Evolutionary conservation across 352 stramenopile species (phyloP), one percentile per base, ranked within the genome.

Genomic region (Phytophthora kernoviae): DNA sequence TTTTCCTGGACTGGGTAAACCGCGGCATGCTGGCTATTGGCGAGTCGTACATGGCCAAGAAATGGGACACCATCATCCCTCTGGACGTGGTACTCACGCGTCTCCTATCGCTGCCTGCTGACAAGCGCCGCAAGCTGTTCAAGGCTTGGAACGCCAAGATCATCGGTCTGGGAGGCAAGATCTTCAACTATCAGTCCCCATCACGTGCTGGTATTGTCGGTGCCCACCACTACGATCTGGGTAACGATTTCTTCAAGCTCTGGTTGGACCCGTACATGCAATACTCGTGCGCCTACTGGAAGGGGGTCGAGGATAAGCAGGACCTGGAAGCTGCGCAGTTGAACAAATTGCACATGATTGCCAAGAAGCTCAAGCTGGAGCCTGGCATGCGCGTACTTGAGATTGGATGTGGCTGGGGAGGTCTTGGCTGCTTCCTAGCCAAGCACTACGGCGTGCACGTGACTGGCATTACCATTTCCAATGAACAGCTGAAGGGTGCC

Each of bases 231-330:
- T 94, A 94, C 70, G 85, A 94, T 63, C 77, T 94, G 32, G 85
- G 85, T 54, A 94, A 94, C 70, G 85, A 94, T 63, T 94, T 94
- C 48, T 94, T 93, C 77, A 90, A 93, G 77, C 81, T 93, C 60
- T 94, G 85, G 85, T 71, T 94, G 8, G 85, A 93, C 77, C 83
- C 81, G 22, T 84, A 89, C 71, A 91, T 94, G 81, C 85, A 94
- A 65, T 94, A 94, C 77, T 92, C 81, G 67, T 93, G 85, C 65
- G 85, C 76, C 33, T 94, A 94, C 69, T 94, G 72, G 70, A 93
- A 94, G 77, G 85, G 75, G 47, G 51, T 94, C 21, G 63, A 76
- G 27, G 76, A 90, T 72, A 61, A 77, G 61, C 71, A 81, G 50
- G 76, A 93, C 70, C 71, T 96, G 41, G 79, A 96, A 62, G 79